Conservation (phyloP, 2,329 filamentous ascomycete species). For the Neopestalotiopsis sp. region DNA sequence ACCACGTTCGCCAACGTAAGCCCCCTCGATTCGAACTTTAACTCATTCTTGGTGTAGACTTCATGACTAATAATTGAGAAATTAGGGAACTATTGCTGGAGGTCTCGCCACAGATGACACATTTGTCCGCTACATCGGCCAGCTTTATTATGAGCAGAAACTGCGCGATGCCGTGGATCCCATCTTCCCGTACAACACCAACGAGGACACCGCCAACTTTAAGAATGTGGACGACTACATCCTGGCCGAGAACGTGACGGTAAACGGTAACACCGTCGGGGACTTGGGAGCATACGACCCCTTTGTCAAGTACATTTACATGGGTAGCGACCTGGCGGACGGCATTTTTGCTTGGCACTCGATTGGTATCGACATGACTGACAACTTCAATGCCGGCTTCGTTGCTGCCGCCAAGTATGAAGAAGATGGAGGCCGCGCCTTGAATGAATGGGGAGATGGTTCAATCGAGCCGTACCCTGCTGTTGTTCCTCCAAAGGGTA, state of each 20-base stretch:
- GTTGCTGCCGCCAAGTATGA: background rate
- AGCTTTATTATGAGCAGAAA: background rate
- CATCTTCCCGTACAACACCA: background rate
- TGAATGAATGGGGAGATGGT: background rate
- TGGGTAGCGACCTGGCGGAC: background rate
- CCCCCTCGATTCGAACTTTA: background rate
- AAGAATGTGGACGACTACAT: background rate
- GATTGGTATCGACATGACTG: slow-evolving; percentile 10
- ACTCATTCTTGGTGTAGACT: background rate
- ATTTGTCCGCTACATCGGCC: background rate
- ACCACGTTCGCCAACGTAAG: background rate
- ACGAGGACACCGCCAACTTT: background rate
- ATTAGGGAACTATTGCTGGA: background rate
- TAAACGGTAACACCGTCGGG: background rate
- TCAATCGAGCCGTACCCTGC: background rate
- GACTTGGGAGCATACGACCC: background rate
- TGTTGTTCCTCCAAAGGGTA: background rate
- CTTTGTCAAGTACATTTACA: background rate
- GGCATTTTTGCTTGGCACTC: slow-evolving; percentile 12
- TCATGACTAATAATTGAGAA: background rate
- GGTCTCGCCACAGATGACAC: background rate
- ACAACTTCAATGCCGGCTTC: slow-evolving; percentile 7
- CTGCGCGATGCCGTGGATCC: background rate
- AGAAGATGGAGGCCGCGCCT: background rate
- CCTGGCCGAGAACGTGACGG: background rate